These are phyloP conservation scores for Candida tallmaniae DNA, from an alignment of 805 yeast genomes.

Conservation along the genomic window DNA sequence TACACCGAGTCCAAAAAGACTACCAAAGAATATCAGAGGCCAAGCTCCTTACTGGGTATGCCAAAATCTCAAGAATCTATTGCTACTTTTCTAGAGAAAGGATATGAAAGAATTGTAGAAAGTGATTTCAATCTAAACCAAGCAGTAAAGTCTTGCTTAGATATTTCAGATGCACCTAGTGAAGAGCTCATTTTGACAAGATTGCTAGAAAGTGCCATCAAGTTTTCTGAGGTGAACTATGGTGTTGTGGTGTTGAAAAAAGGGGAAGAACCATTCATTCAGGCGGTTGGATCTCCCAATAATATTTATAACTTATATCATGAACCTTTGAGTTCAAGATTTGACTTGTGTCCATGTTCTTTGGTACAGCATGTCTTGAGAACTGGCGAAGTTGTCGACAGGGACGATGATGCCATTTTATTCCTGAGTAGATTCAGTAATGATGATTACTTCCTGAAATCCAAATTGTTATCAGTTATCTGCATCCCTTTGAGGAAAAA, in stretches of 20 bases:
- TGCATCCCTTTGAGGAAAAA: constrained; percentile 45
- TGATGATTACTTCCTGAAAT: constrained; percentile 38
- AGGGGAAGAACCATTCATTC: constrained; percentile 20
- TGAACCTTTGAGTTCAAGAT: constrained; percentile 35
- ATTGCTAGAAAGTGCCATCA: constrained; percentile 35
- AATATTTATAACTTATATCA: constrained; percentile 19
- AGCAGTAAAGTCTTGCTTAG: constrained; percentile 45
- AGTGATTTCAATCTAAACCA: constrained; percentile 17
- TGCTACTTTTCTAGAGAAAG: no score
- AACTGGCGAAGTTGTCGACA: constrained; percentile 31
- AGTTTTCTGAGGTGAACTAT: constrained; percentile 29
- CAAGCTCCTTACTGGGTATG: no score
- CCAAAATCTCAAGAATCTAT: no score
- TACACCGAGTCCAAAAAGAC: no score
- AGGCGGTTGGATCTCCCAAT: constrained; percentile 25
- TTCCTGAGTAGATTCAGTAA: constrained; percentile 30
- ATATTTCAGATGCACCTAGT: constrained; percentile 44
- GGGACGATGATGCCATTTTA: constrained; percentile 29
- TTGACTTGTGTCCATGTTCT: constrained; percentile 41
- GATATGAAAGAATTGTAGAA: no score
- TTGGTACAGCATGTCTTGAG: constrained; percentile 35
- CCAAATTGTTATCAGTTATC: constrained; percentile 29
- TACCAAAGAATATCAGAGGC: no score
- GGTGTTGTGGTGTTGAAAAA: constrained; percentile 26
- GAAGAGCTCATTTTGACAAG: constrained; percentile 32